Percentiles rank a stretch among this genome's conserved stretches.
These are phyloP conservation scores for Saccharomyces mikatae DNA, from an alignment of 805 yeast genomes.

Conservation along the genomic window DNA sequence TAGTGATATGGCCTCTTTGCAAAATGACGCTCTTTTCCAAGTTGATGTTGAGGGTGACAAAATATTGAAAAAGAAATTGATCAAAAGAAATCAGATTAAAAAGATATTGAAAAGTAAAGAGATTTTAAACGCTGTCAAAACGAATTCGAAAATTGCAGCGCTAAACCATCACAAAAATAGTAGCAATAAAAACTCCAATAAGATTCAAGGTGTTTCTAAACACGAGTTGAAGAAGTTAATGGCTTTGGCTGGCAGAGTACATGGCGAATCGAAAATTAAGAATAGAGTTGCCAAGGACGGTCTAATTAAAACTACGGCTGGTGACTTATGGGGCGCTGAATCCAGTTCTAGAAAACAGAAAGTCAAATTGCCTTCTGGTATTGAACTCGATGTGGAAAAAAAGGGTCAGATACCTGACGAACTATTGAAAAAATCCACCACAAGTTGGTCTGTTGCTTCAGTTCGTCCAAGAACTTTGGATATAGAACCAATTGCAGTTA, in stretches of 20 bases:
- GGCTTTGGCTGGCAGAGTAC: constrained; percentile 68
- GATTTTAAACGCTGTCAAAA: constrained; percentile 50
- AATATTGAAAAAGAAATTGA: constrained; percentile 33
- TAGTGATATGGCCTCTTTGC: constrained; percentile 16
- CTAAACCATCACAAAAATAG: constrained; percentile 33
- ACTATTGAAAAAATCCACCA: constrained; percentile 33
- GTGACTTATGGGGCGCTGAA: constrained; percentile 66
- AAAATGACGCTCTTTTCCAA: constrained; percentile 30
- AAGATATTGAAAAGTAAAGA: constrained; percentile 52
- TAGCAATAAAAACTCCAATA: constrained; percentile 32
- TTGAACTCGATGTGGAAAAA: constrained; percentile 17
- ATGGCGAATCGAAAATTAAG: constrained; percentile 43
- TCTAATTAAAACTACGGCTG: constrained; percentile 39
- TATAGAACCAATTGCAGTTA: constrained; percentile 45
- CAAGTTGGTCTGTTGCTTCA: constrained; percentile 46
- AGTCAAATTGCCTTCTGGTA: constrained; percentile 24
- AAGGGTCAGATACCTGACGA: constrained; percentile 33
- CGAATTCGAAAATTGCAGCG: constrained; percentile 69
- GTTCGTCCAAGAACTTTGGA: constrained; percentile 47
- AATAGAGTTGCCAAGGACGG: constrained; percentile 56
- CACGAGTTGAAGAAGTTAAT: constrained; percentile 58
- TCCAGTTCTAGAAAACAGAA: constrained; percentile 7
- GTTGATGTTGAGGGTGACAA: constrained; percentile 64
- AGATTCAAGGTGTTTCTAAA: constrained; percentile 54
- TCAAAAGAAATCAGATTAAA: constrained; percentile 32